Evolutionary conservation across 139 green algal species (phyloP).

Genomic region (Tetraselmis chui): DNA sequence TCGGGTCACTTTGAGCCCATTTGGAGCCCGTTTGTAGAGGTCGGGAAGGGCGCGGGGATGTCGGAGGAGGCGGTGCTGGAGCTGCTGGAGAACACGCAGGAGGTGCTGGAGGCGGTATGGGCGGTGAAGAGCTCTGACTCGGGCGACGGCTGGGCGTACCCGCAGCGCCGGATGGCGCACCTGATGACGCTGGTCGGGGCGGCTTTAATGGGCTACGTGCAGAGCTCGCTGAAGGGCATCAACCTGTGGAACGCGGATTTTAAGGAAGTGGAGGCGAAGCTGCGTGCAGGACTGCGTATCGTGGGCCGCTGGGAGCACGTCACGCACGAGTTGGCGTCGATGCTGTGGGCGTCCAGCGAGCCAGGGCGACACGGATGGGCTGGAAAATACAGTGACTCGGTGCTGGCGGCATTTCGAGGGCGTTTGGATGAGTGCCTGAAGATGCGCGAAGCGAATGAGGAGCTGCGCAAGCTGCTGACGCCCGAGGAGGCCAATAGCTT

Average conservation of each 20-base stretch:
- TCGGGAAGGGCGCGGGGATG: constrained; percentile 11
- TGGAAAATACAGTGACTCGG: constrained; percentile 1
- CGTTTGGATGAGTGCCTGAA: constrained; percentile 40
- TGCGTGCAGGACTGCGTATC: constrained; percentile 16
- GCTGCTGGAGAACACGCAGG: not conserved
- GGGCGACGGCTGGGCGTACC: constrained; percentile 12
- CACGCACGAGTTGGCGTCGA: constrained; percentile 13
- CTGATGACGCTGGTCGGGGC: constrained; percentile 14
- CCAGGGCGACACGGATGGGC: constrained; percentile 5
- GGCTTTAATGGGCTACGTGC: constrained; percentile 2
- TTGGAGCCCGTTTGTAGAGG: not conserved
- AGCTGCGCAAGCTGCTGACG: constrained; percentile 49
- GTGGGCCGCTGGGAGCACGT: constrained; percentile 11
- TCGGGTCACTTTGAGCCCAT: constrained; percentile 1
- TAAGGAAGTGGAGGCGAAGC: constrained; percentile 12
- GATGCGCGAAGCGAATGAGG: constrained; percentile 54
- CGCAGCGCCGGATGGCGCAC: constrained; percentile 22
- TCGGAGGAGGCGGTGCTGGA: constrained; percentile 7
- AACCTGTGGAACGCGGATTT: constrained; percentile 11
- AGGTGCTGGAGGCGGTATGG: constrained; percentile 3
- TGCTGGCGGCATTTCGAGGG: constrained; percentile 26
- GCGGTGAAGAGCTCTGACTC: not conserved
- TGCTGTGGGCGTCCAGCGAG: constrained; percentile 6
- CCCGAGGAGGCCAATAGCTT: constrained; percentile 21
- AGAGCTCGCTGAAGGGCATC: not conserved